Evolutionary conservation across 306 rosid species (phyloP).

Genomic region (Abrus pulchellus): DNA sequence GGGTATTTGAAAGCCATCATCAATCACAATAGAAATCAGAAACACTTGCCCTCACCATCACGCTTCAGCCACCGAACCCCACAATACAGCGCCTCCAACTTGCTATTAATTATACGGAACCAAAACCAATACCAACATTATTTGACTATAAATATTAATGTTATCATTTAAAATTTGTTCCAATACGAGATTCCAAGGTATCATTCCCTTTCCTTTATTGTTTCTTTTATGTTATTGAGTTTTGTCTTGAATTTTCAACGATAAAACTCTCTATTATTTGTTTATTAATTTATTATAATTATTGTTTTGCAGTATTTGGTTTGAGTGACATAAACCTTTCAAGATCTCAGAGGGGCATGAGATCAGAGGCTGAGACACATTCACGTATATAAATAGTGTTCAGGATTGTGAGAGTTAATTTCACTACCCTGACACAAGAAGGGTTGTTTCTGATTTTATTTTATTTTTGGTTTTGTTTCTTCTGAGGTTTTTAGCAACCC

Average conservation of each 20-base stretch:
- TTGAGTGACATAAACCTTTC: conserved; percentile 42
- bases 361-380: conserved; percentile 39
- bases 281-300: not conserved
- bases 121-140: conserved; percentile 11
- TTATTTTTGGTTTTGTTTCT: not conserved
- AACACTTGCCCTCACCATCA: conserved; percentile 16
- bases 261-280: not conserved
- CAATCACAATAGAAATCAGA: not conserved
- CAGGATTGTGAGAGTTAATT: not conserved
- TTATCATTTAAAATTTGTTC: not conserved
- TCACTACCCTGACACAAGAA: conserved; percentile 27
- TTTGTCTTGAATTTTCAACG: not conserved
- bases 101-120: not conserved
- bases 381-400: conserved; percentile 3
- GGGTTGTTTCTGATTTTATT: conserved; percentile 38
- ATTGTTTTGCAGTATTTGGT: conserved; percentile 29
- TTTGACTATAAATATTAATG: conserved; percentile 7
- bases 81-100: not conserved
- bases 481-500: conserved; percentile 35
- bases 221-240: not conserved
- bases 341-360: conserved; percentile 41
- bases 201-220: conserved; percentile 35
- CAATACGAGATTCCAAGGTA: conserved; percentile 45
- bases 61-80: conserved; percentile 26
- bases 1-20: conserved; percentile 36